Conservation (phyloP, 2,329 filamentous ascomycete genomes). For the Aspergillus glaucus region DNA sequence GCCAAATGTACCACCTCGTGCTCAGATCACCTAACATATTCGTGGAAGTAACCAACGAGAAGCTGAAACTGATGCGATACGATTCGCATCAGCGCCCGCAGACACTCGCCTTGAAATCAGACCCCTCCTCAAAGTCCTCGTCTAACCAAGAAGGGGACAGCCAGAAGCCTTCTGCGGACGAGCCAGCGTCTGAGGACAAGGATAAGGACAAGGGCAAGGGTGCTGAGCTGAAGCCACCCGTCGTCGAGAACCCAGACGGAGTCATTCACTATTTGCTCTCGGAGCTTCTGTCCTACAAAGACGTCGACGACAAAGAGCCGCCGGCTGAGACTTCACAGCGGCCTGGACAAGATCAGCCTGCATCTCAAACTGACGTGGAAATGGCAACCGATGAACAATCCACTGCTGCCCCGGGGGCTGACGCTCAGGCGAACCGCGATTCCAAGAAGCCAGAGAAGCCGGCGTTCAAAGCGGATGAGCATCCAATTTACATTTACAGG, state of each 20-base stretch:
- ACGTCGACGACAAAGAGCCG: constrained; percentile 79
- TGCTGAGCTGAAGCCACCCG: constrained; percentile 68
- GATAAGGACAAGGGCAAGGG: constrained; percentile 47
- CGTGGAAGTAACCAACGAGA: constrained; percentile 78
- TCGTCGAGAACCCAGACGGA: constrained; percentile 87
- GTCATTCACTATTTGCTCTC: constrained; percentile 92
- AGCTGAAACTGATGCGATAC: constrained; percentile 66
- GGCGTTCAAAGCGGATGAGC: constrained; percentile 82
- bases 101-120: constrained; percentile 47
- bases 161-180: constrained; percentile 10
- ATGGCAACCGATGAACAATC: constrained; percentile 41
- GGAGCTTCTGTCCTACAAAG: constrained; percentile 83
- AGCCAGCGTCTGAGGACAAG: constrained; percentile 9
- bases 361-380: constrained; percentile 43
- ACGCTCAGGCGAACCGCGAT: constrained; percentile 26
- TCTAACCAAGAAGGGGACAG: constrained; percentile 24
- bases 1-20: constrained; percentile 70
- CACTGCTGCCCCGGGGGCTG: constrained; percentile 27
- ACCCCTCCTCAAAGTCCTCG: constrained; percentile 19
- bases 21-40: constrained; percentile 80
- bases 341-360: constrained; percentile 25
- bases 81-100: constrained; percentile 50
- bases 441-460: constrained; percentile 63
- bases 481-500: constrained; percentile 93
- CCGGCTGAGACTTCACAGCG: constrained; percentile 24